Conservation (phyloP, 495 filamentous ascomycete genomes). For the Annulohypoxylon nitens region DNA sequence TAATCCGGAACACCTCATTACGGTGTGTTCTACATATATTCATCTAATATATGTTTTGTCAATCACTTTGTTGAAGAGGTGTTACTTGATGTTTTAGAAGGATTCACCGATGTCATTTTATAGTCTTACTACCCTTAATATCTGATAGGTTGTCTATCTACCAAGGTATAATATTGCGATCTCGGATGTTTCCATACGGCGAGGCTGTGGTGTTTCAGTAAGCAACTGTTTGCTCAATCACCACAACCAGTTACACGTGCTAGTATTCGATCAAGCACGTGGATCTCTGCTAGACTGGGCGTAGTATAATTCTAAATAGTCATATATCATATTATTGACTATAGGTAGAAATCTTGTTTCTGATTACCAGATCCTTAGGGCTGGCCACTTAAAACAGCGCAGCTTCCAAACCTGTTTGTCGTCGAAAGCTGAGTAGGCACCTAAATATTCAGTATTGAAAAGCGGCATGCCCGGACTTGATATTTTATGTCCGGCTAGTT, state of each 20-base stretch:
- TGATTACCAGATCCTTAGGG: background rate
- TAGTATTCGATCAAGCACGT: background rate
- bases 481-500: conserved; percentile 11
- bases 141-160: background rate
- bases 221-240: background rate
- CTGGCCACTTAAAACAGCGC: background rate
- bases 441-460: background rate
- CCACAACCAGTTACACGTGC: background rate
- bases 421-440: background rate
- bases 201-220: conserved; percentile 26
- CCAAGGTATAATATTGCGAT: conserved; percentile 8
- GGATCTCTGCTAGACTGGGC: background rate
- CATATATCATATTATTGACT: background rate
- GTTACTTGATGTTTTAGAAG: conserved; percentile 5
- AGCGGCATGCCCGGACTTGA: conserved; percentile 1
- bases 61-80: conserved; percentile 19
- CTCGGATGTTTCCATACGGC: conserved; percentile 27
- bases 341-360: background rate
- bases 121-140: conserved; percentile 29
- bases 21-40: background rate
- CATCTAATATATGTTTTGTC: background rate
- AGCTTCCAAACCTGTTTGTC: background rate
- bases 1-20: conserved; percentile 10
- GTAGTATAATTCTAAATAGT: background rate
- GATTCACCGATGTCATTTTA: background rate